phyloP scores from a whole-genome alignment of 352 stramenopile species.

The Phytophthora cajani region DNA sequence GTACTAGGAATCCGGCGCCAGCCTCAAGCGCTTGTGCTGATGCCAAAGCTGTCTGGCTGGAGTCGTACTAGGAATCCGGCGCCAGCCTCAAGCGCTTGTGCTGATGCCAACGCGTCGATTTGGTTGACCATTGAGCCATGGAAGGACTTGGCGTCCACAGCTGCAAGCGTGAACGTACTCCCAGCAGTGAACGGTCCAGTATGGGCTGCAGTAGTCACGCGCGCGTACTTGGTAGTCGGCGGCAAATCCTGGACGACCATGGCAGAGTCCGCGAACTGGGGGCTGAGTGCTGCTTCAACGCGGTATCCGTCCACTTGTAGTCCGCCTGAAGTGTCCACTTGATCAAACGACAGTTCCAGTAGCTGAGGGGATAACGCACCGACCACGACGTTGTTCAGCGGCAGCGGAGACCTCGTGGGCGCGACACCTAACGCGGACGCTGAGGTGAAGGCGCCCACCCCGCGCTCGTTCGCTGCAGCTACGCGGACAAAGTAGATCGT shows the following conservation, averaged over 20 bases:
- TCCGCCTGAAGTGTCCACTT: slow-evolving; percentile 62
- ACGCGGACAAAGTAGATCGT: slow-evolving; percentile 84
- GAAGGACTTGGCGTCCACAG: slow-evolving; percentile 54
- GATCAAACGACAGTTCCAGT: slow-evolving; percentile 69
- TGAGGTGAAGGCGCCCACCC: slow-evolving; percentile 66
- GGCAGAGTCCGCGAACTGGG: slow-evolving; percentile 17
- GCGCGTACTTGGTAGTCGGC: slow-evolving; percentile 53
- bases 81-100: slow-evolving; percentile 5
- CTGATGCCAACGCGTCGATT: slow-evolving; percentile 55
- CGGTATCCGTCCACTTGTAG: slow-evolving; percentile 62
- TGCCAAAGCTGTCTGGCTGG: slow-evolving; percentile 47
- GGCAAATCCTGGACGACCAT: slow-evolving; percentile 29
- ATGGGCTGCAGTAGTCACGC: slow-evolving; percentile 73
- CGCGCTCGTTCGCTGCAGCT: slow-evolving; percentile 82
- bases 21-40: slow-evolving; percentile 23
- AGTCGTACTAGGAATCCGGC: slow-evolving; percentile 63
- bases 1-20: slow-evolving; percentile 55
- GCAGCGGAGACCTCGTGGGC: slow-evolving; percentile 59
- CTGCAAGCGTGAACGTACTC: slow-evolving; percentile 73
- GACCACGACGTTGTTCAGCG: slow-evolving; percentile 54
- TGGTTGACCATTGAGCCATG: slow-evolving; percentile 54
- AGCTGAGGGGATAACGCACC: slow-evolving; percentile 42
- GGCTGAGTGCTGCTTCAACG: slow-evolving; percentile 43
- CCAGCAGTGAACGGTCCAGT: slow-evolving; percentile 68
- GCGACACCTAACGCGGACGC: slow-evolving; percentile 24